Evolutionary conservation across 768 basidiomycete species (phyloP).

Genomic region (Termitomyces sp.): DNA sequence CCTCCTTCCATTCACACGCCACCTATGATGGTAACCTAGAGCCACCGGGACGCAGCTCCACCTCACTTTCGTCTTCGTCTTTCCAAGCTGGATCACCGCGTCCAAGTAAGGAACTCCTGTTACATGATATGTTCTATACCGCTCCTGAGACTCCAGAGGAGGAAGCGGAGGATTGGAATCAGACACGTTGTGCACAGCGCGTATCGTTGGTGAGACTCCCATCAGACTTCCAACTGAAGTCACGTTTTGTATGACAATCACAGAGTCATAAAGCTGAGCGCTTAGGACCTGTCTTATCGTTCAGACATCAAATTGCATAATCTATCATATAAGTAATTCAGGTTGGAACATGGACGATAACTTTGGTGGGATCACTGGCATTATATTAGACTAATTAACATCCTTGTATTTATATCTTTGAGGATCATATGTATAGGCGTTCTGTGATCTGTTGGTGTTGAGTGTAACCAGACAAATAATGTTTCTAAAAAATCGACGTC

Average conservation of each 20-base stretch:
- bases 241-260: conserved; percentile 20
- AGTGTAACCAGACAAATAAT: background rate
- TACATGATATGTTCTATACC: conserved; percentile 43
- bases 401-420: background rate
- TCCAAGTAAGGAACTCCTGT: conserved; percentile 14
- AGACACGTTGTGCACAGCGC: conserved; percentile 78
- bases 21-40: conserved; percentile 12
- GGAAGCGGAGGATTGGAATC: conserved; percentile 86
- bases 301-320: background rate
- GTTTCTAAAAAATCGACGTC: too few relatives aligned
- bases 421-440: background rate
- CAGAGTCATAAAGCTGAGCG: background rate
- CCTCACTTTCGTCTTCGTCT: conserved; percentile 1
- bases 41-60: conserved; percentile 1
- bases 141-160: conserved; percentile 49
- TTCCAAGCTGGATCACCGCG: conserved; percentile 8
- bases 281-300: background rate
- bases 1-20: conserved; percentile 27
- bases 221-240: conserved; percentile 37
- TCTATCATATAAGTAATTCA: conserved; percentile 6
- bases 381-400: background rate
- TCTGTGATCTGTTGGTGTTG: background rate
- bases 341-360: background rate
- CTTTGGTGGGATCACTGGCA: background rate
- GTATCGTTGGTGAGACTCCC: conserved; percentile 79